Evolutionary conservation across 2,329 filamentous ascomycete genomes (phyloP), one percentile per base, ranked within the genome.

Genomic region (Epichloe brachyelytri): DNA sequence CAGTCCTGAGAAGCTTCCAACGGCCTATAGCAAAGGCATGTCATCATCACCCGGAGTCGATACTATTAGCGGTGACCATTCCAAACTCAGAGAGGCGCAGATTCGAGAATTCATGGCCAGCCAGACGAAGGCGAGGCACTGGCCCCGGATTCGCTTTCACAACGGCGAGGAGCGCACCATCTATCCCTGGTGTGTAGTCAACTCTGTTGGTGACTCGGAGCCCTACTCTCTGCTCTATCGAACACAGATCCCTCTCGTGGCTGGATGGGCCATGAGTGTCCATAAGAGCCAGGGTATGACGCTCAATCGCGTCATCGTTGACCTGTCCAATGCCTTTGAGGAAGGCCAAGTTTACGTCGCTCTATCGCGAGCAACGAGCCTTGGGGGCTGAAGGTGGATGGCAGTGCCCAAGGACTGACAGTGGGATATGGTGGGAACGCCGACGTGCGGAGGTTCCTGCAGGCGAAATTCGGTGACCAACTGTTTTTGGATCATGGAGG

Each of bases 261-360:
- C 79, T 0, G 81, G 74, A 0, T 85, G 80, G 76, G 81, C 81
- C 0, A 73, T 83, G 58, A 83, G 74, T 0, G 75, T 82, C 2
- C 81, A 85, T 60, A 83, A 81, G 60, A 72, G 71, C 4, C 78
- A 84, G 64, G 78, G 80, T 3, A 76, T 83, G 69, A 82, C 79
- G 1, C 65, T 85, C 4, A 74, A 82, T 19, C 70, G 71, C 4
- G 78, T 79, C 2, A 68, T 74, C 2, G 77, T 84, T 1, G 65
- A 83, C 57, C 59, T 84, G 5, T 59, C 61, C 0, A 60, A 62
- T 5, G 70, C 70, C 0, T 84, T 82, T 56, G 76, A 77, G 52
- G 66, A 72, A 30, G 78, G 79, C 0, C 79, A 83, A 63, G 73
- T 75, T 0, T 84, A 85, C 51, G 81, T 84, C 3, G 60, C 60